Evolutionary conservation across 2,329 filamentous ascomycete genomes (phyloP).

Genomic region (Penicillium fuscoglaucum): DNA sequence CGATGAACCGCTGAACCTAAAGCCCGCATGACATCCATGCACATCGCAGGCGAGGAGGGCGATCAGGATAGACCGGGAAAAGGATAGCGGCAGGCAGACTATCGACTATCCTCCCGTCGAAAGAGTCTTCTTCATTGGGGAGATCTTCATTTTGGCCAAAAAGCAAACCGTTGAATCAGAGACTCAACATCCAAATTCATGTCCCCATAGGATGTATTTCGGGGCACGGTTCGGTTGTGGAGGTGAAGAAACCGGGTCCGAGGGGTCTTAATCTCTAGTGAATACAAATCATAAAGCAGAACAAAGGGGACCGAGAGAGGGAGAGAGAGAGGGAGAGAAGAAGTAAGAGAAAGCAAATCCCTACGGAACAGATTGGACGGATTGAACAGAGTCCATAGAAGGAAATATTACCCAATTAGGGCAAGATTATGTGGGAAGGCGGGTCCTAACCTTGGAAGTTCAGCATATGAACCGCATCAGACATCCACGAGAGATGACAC

Average conservation of each 20-base stretch:
- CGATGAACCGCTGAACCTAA: conserved; percentile 39
- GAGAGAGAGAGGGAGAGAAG: neutral
- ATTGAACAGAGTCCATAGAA: neutral
- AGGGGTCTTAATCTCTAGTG: neutral
- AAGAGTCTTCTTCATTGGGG: neutral
- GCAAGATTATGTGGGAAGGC: conserved; percentile 17
- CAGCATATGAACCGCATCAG: conserved; percentile 21
- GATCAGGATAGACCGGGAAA: conserved; percentile 23
- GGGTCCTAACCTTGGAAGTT: conserved; percentile 15
- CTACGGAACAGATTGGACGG: conserved; percentile 13
- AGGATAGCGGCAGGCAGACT: conserved; percentile 20
- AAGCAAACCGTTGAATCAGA: conserved; percentile 7
- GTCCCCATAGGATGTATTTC: neutral
- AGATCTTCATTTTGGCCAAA: neutral
- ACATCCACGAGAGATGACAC: conserved; percentile 20
- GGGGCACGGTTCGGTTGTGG: conserved; percentile 1
- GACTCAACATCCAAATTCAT: neutral
- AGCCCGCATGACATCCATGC: conserved; percentile 35
- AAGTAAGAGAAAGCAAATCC: conserved; percentile 10
- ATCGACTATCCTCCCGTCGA: neutral
- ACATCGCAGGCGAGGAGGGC: conserved; percentile 14
- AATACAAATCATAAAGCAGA: conserved; percentile 5
- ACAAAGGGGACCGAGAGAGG: neutral
- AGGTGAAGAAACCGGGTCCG: conserved; percentile 9
- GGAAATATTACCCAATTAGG: conserved; percentile 16